phyloP scores from a whole-genome alignment of 2,329 filamentous ascomycete species.

The Fusarium azukiicola region DNA sequence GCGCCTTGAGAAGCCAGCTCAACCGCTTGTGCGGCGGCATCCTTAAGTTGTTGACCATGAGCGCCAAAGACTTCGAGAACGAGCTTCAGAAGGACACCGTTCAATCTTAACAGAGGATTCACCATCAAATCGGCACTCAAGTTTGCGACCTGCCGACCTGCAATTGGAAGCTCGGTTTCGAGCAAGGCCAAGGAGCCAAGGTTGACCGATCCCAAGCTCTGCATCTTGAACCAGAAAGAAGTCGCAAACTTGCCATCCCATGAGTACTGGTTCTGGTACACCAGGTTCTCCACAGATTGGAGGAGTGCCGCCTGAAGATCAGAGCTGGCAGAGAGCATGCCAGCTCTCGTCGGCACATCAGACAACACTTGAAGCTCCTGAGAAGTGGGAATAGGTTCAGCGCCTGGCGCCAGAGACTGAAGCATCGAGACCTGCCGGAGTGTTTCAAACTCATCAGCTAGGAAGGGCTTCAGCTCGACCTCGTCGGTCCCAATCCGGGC shows the following conservation, averaged over 20 bases:
- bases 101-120: slow-evolving; percentile 73
- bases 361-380: slow-evolving; percentile 74
- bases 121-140: slow-evolving; percentile 72
- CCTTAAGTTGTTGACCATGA: slow-evolving; percentile 61
- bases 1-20: slow-evolving; percentile 43
- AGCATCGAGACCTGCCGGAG: slow-evolving; percentile 76
- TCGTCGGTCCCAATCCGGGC: slow-evolving; percentile 66
- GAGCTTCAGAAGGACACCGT: slow-evolving; percentile 70
- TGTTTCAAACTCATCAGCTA: slow-evolving; percentile 77
- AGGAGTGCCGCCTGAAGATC: slow-evolving; percentile 64
- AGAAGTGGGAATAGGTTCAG: slow-evolving; percentile 25
- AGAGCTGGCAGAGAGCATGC: slow-evolving; percentile 59
- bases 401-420: slow-evolving; percentile 48
- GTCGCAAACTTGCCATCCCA: slow-evolving; percentile 66
- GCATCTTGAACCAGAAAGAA: slow-evolving; percentile 77
- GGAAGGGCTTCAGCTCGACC: slow-evolving; percentile 69
- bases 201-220: slow-evolving; percentile 72
- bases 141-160: slow-evolving; percentile 76
- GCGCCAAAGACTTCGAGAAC: slow-evolving; percentile 66
- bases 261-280: slow-evolving; percentile 61
- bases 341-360: slow-evolving; percentile 60
- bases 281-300: slow-evolving; percentile 71
- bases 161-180: slow-evolving; percentile 81
- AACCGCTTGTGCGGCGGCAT: slow-evolving; percentile 54
- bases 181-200: slow-evolving; percentile 82